Base-by-base conservation (phyloP, 192 early-diverging fungal genomes). In the Coemansia sp. region DNA sequence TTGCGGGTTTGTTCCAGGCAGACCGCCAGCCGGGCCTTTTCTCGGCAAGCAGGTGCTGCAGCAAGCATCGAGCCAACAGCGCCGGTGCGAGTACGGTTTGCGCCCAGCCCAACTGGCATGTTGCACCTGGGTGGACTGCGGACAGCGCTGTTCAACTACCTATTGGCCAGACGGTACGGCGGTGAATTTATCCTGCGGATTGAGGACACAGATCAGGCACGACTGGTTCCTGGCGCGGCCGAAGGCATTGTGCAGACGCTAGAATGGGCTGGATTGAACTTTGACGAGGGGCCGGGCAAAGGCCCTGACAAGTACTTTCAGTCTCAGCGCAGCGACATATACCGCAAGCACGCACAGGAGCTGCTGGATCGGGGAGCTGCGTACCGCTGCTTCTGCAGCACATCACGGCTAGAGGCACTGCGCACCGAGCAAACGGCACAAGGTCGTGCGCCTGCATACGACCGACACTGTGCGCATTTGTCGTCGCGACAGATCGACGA, bases 61-160 rank as follows among this genome's bases (percentile, higher is more conserved):
- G n/a, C 47, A 38, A 29, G 16, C 19, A 48, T 35, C 12, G 70
- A 75, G 66, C 69, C 75, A n/a, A 65, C 75, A 1, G 77, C 61
- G 5, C 75, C 84, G 8, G 88, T 85, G 19, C 81, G 93, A 23
- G 93, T 94, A 18, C 86, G 95, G 19, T 98, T 98, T 68, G 95
- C 95, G 16, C 95, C 95, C 5, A 93, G 91, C 48, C 95, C 95
- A 5, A 96, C 95, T 4, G 95, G 95, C 13, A 84, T 89, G 64
- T 83, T 98, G 54, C 95, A 98, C 65, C 85, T 98, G 29, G 95
- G 95, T 26, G 93, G 93, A 10, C 83, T 98, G 49, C 85, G 95
- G 24, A 98, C 95, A 3, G 93, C 93, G 10, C 84, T 98, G 54
- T 98, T 90, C 73, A 96, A 95, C 82, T 94, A 89, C 62, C 77